Percentiles rank a stretch among this genome's conserved stretches.
Conservation (phyloP, 73 alveolate species). For the Diophrys sp. region DNA sequence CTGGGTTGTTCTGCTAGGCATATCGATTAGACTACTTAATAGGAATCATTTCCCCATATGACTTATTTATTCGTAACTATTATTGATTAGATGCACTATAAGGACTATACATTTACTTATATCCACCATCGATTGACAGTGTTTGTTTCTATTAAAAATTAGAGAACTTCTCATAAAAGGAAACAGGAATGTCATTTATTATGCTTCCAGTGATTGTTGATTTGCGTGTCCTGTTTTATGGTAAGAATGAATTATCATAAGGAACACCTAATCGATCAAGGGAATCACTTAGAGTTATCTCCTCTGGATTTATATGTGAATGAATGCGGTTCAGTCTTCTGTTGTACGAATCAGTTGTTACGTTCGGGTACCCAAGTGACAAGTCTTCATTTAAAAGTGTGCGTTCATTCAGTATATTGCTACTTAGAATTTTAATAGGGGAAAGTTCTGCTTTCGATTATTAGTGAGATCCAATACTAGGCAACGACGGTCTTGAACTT, state of each 20-base stretch:
- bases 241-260: no score
- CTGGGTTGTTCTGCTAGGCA: neutral
- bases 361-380: no score
- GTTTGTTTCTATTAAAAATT: no score
- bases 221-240: no score
- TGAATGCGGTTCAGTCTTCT: no score
- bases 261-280: no score
- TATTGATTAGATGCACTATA: neutral
- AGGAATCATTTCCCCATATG: neutral
- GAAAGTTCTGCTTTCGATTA: neutral
- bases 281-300: no score
- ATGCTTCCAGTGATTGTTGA: no score
- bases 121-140: neutral
- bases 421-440: neutral
- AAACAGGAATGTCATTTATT: neutral
- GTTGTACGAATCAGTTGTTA: no score
- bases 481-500: neutral
- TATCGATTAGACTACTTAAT: neutral
- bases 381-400: no score
- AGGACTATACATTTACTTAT: neutral
- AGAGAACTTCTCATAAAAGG: neutral
- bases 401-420: no score
- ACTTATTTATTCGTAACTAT: neutral
- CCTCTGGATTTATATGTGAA: no score
- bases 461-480: neutral